Evolutionary conservation across 371 early-diverging fungal species (phyloP), one percentile per base, ranked within the genome.

Genomic region (Sporodiniella umbellata): DNA sequence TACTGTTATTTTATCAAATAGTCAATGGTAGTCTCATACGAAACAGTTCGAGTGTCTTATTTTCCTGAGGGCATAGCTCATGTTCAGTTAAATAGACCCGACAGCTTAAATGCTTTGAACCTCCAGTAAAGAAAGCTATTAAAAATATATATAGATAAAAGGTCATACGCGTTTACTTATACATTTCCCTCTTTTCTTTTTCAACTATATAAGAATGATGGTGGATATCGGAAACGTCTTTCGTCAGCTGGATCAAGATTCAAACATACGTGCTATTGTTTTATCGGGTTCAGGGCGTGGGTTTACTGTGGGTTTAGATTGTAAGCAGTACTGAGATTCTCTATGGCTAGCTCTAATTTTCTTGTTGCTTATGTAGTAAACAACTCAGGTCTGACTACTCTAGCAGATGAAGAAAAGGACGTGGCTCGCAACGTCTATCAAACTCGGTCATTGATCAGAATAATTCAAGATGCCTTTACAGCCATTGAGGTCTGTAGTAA

Each of bases 261-360:
- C 67, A 12, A 62, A 82, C 33, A 79, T 94, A 42, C 83, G 85
- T 21, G 75, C 78, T 46, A 81, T 94, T 11, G 85, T 96, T 31
- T 49, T 93, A 22, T 86, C 87, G 14, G 90, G 85, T 5, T 53
- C 75, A n/a, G 86, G 89, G 12, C 78, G 83, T 23, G 70, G 85
- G 62, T 96, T 96, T 59, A 87, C 89, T 17, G 89, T 93, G 35
- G 96, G 96, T n/a, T 69, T 96, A 22, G 97, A 96, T 53, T 69
- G 88, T 84, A 84, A 73, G 75, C 68, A 15, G 42, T 31, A 4
- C 8, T n/a, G 33, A 42, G 15, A 19, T 11, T 28, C 17, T 5
- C 12, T 35, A 11, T n/a, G 11, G 5, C 15, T 15, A 22, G 8
- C 2, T 10, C n/a, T 15, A 37, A 31, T 23, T 24, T 35, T 45